phyloP scores from a whole-genome alignment of 23 red algal genomes.

The Cyanidioschyzon merolae region DNA sequence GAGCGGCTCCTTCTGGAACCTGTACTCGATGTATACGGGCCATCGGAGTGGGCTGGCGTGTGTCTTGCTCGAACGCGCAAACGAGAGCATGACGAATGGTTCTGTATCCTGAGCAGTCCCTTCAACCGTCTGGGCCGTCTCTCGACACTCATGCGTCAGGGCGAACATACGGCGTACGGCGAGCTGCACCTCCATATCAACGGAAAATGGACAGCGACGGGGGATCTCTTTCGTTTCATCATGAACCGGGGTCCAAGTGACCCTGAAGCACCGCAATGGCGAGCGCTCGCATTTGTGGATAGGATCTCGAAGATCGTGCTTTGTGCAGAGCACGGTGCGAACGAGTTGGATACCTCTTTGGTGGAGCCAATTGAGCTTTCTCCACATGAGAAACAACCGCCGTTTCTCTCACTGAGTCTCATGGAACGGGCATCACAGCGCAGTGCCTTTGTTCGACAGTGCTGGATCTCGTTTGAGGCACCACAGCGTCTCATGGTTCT shows the following conservation, averaged over 20 bases:
- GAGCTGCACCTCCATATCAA: background rate
- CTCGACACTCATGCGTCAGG: background rate
- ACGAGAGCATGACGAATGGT: background rate
- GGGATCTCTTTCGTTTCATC: background rate
- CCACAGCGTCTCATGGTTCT: background rate
- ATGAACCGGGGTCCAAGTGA: background rate
- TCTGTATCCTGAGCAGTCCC: background rate
- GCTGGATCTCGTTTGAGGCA: background rate
- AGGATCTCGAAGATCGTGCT: background rate
- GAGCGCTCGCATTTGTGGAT: background rate
- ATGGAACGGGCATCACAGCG: background rate
- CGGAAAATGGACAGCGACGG: background rate
- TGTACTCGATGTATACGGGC: background rate
- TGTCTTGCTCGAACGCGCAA: background rate
- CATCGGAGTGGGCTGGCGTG: background rate
- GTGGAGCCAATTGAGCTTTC: background rate
- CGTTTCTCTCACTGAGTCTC: slow-evolving; percentile 1
- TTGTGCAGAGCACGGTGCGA: background rate
- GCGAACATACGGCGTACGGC: background rate
- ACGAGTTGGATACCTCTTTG: background rate
- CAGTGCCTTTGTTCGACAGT: slow-evolving; percentile 5
- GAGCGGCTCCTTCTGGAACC: background rate
- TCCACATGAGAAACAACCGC: background rate
- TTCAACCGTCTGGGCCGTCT: background rate
- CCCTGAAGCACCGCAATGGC: background rate